Percentiles rank a stretch among this genome's conserved stretches.
Evolutionary conservation across 2,329 filamentous ascomycete species (phyloP).

Genomic region (Diatrype stigma): DNA sequence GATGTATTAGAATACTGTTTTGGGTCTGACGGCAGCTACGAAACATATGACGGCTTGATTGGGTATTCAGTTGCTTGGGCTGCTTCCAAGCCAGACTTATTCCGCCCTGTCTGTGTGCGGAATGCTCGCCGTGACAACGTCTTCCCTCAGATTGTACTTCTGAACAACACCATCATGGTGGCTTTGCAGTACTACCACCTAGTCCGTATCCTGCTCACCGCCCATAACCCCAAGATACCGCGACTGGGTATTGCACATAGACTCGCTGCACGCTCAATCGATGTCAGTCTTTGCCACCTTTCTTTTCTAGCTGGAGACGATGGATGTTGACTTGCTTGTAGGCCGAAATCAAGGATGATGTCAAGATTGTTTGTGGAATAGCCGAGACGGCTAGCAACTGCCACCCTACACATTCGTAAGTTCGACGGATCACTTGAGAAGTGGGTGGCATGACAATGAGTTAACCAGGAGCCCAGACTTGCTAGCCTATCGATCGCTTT

Average conservation of each 20-base stretch:
- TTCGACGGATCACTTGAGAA: background rate
- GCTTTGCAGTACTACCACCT: slow-evolving; percentile 26
- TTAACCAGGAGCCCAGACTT: slow-evolving; percentile 1
- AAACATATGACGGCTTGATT: slow-evolving; percentile 15
- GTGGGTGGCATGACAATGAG: background rate
- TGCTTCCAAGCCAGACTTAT: slow-evolving; percentile 18
- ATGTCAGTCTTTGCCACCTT: slow-evolving; percentile 4
- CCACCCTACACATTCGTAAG: slow-evolving; percentile 20
- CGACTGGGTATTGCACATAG: slow-evolving; percentile 15
- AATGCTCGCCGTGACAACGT: background rate
- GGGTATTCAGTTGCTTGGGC: slow-evolving; percentile 20
- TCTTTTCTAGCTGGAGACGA: background rate
- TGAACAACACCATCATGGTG: slow-evolving; percentile 19
- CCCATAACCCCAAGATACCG: slow-evolving; percentile 21
- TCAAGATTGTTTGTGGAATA: slow-evolving; percentile 22
- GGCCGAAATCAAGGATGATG: slow-evolving; percentile 18
- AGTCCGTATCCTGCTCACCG: slow-evolving; percentile 21
- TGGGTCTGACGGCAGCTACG: slow-evolving; percentile 11
- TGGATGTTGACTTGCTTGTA: slow-evolving; percentile 3
- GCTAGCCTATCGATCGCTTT: slow-evolving; percentile 22
- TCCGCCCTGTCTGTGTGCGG: slow-evolving; percentile 18
- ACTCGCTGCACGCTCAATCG: slow-evolving; percentile 1
- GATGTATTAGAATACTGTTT: slow-evolving; percentile 24
- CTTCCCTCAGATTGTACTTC: slow-evolving; percentile 22
- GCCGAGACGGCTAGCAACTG: slow-evolving; percentile 14